These are phyloP conservation scores for Saccharomycopsis olivae DNA, from an alignment of 805 yeast species.

Conservation along the genomic window DNA sequence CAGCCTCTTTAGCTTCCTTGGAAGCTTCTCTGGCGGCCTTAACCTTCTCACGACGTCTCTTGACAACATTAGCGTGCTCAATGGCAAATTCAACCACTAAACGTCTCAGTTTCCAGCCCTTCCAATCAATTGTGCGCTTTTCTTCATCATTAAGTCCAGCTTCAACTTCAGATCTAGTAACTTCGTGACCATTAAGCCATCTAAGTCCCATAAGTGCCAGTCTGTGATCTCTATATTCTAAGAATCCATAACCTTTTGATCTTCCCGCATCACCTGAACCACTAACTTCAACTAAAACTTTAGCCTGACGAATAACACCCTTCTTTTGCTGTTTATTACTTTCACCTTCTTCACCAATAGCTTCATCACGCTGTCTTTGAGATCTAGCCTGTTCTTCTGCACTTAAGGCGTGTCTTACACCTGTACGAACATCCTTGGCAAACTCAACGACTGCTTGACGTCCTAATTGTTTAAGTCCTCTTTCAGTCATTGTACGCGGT, in stretches of 20 bases:
- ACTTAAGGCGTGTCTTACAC: slow-evolving; percentile 69
- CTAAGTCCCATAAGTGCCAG: slow-evolving; percentile 91
- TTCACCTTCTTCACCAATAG: slow-evolving; percentile 33
- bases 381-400: slow-evolving; percentile 86
- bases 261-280: slow-evolving; percentile 82
- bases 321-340: slow-evolving; percentile 58
- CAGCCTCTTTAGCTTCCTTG: too few species aligned
- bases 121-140: slow-evolving; percentile 27
- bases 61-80: slow-evolving; percentile 89
- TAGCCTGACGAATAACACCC: slow-evolving; percentile 91
- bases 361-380: slow-evolving; percentile 43
- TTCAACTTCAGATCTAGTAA: slow-evolving; percentile 54
- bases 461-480: slow-evolving; percentile 81
- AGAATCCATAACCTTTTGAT: slow-evolving; percentile 93
- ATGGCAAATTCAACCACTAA: slow-evolving; percentile 91
- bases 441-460: slow-evolving; percentile 91
- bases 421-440: slow-evolving; percentile 77
- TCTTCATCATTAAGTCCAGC: slow-evolving; percentile 69
- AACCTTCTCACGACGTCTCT: slow-evolving; percentile 72
- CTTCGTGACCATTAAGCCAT: slow-evolving; percentile 93
- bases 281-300: slow-evolving; percentile 85
- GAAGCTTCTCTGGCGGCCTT: slow-evolving; percentile 31
- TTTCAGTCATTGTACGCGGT: slow-evolving; percentile 86
- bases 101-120: slow-evolving; percentile 49
- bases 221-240: slow-evolving; percentile 87